Conservation (phyloP, 176 grass and related monocot genomes). For the Hsuehochloa calcarea region DNA sequence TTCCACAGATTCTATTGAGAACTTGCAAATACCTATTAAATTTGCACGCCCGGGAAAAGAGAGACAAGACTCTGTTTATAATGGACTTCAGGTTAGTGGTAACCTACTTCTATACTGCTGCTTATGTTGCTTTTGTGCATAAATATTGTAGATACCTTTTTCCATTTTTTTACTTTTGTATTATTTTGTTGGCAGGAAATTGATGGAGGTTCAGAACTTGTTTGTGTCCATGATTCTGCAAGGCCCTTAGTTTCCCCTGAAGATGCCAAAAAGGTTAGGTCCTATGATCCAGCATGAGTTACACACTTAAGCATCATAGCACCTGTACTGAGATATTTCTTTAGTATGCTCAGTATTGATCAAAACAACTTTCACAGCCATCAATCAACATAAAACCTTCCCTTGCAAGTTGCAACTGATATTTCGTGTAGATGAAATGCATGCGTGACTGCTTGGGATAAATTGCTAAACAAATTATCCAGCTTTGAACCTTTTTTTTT, state of each 20-base stretch:
- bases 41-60: slow-evolving; percentile 92
- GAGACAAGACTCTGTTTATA: slow-evolving; percentile 97
- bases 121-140: neutral
- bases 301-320: neutral
- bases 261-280: slow-evolving; percentile 82
- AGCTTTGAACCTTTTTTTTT: neutral
- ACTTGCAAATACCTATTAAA: slow-evolving; percentile 73
- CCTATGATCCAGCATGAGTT: neutral
- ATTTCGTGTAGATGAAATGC: neutral
- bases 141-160: neutral
- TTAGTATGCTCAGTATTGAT: neutral
- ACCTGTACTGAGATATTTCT: neutral
- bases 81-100: slow-evolving; percentile 80
- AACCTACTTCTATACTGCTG: neutral
- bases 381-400: slow-evolving; percentile 12
- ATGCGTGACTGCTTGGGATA: neutral
- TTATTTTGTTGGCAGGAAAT: slow-evolving; percentile 59
- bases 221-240: slow-evolving; percentile 97
- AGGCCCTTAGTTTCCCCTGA: slow-evolving; percentile 68
- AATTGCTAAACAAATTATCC: neutral
- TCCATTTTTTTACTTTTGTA: neutral
- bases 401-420: slow-evolving; percentile 8
- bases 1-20: slow-evolving; percentile 60
- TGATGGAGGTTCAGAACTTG: slow-evolving; percentile 78
- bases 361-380: slow-evolving; percentile 6